phyloP scores from a whole-genome alignment of 1,284 basidiomycete genomes.

The Leccinum huronense region DNA sequence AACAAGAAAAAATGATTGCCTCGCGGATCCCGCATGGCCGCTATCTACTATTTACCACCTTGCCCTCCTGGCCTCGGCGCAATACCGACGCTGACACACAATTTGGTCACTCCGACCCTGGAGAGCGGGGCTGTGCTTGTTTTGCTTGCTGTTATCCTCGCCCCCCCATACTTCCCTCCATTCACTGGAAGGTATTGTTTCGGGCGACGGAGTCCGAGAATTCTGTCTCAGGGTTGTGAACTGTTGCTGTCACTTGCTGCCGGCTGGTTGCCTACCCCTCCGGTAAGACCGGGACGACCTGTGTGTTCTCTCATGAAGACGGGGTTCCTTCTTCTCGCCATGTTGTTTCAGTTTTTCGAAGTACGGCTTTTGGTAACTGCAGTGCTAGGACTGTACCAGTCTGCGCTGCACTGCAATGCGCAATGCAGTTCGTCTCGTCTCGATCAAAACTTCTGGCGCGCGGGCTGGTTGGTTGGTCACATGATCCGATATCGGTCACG shows the following conservation, averaged over 20 bases:
- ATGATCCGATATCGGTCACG: slow-evolving; percentile 11
- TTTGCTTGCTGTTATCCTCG: slow-evolving; percentile 6
- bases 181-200: neutral
- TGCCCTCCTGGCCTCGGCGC: slow-evolving; percentile 12
- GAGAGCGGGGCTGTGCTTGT: slow-evolving; percentile 17
- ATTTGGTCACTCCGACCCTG: neutral
- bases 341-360: neutral
- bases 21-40: slow-evolving; percentile 33
- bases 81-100: slow-evolving; percentile 21
- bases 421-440: neutral
- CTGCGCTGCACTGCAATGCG: neutral
- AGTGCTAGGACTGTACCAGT: neutral
- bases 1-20: slow-evolving; percentile 14
- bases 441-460: neutral
- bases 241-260: neutral
- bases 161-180: neutral
- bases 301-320: neutral
- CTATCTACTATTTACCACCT: slow-evolving; percentile 10
- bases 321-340: neutral
- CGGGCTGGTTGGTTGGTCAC: neutral
- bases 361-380: neutral
- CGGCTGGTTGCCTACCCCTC: neutral
- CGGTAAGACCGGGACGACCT: neutral
- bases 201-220: slow-evolving; percentile 8
- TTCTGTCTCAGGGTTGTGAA: neutral